Conservation (phyloP, 768 basidiomycete genomes). For the Kwoniella bestiolae region DNA sequence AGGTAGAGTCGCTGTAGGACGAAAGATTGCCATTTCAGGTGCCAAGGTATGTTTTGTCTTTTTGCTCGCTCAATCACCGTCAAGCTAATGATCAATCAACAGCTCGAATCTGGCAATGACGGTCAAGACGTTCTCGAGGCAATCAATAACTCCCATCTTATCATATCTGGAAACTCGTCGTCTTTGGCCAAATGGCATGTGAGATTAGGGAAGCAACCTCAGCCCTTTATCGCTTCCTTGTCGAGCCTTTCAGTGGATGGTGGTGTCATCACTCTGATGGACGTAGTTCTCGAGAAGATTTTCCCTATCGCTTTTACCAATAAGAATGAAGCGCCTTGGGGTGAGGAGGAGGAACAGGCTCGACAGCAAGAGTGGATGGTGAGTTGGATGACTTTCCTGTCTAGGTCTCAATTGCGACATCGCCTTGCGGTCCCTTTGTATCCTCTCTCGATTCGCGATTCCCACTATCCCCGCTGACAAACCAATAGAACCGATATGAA, state of each 20-base stretch:
- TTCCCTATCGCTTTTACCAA: slow-evolving; percentile 69
- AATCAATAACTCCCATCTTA: slow-evolving; percentile 68
- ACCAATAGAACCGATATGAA: slow-evolving; percentile 65
- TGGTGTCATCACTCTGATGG: slow-evolving; percentile 73
- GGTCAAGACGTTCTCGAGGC: slow-evolving; percentile 82
- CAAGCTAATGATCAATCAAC: slow-evolving; percentile 9
- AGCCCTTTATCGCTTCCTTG: slow-evolving; percentile 73
- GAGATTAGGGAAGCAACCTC: slow-evolving; percentile 75
- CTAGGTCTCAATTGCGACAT: no score
- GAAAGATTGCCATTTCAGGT: slow-evolving; percentile 79
- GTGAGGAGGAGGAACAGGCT: slow-evolving; percentile 70
- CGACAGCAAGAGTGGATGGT: slow-evolving; percentile 75
- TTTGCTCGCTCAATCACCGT: slow-evolving; percentile 4
- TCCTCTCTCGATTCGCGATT: background rate
- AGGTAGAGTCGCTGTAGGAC: slow-evolving; percentile 72
- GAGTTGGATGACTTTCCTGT: no score
- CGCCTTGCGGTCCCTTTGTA: background rate
- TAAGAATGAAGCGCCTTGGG: slow-evolving; percentile 67
- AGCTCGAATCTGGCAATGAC: slow-evolving; percentile 77
- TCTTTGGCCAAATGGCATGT: slow-evolving; percentile 85
- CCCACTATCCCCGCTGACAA: slow-evolving; percentile 19
- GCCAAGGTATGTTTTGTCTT: slow-evolving; percentile 67
- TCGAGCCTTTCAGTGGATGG: slow-evolving; percentile 80
- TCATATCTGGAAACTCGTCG: slow-evolving; percentile 80
- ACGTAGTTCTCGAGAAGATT: slow-evolving; percentile 72